Base-by-base conservation (phyloP, 306 rosid genomes). In the Crotalaria pallida region DNA sequence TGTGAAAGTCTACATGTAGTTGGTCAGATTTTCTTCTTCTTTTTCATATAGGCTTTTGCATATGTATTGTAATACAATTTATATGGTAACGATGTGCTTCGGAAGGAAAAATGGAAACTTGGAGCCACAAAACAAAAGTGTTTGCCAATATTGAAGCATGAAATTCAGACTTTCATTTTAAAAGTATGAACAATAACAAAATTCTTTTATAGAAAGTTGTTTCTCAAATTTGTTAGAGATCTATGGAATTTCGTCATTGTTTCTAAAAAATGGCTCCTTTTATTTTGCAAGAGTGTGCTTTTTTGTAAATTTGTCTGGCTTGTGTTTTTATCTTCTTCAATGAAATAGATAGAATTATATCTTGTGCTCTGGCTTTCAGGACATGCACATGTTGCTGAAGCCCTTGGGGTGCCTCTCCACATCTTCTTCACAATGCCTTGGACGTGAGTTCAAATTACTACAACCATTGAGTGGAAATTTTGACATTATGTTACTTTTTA, bases 371-470 rank as follows among this genome's bases (percentile, higher is more conserved):
- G 82, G 61, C 26, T 75, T 82, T 80, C 83, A 92, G 97, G 97
- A 56, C 96, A 92, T 60, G 69, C 81, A 38, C 94, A 92, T 71
- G 84, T 92, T 79, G 97, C 97, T 18, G 97, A 92, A 81, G 96
- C 97, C 79, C 91, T 92, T 51, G 86, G 88, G 61, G 94, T 92
- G 53, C 97, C 97, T 57, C 85, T 92, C 56, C 96, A 89, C 84
- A 87, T 92, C 67, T 88, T 88, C 86, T 92, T 91, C 88, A 91
- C 97, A 45, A 92, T 92, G 97, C 97, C 97, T 60, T 92, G 97
- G 97, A 92, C 96, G 97, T 89, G 75, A 88, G 97, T 85, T 77
- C 55, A 17, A 36, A 56, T 60, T 65, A 11, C 58, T 64, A 27
- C 47, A 8, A 62, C 18, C 55, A 23, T 56, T 62, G 67, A 31